Conservation (phyloP, 2,329 filamentous ascomycete genomes). For the Diaporthe humulicola region DNA sequence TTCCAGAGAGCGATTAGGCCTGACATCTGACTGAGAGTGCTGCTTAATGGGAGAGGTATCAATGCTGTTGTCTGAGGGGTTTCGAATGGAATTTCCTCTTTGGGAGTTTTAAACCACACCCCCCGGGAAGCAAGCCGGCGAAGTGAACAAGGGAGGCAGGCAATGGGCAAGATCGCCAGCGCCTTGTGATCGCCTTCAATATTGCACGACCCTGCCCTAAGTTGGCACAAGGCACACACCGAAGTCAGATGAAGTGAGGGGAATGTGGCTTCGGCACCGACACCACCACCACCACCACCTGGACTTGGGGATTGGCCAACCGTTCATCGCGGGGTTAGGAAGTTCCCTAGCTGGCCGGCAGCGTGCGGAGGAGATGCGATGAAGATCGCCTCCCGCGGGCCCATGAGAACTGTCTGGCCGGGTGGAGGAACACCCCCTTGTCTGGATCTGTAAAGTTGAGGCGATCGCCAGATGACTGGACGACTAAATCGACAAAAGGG, state of each 20-base stretch:
- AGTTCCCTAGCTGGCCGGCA: not conserved
- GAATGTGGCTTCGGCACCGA: not conserved
- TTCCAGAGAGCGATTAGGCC: not conserved
- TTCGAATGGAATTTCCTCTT: slow-evolving; percentile 17
- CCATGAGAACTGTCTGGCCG: not conserved
- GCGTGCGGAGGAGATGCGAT: not conserved
- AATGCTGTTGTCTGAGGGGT: slow-evolving; percentile 21
- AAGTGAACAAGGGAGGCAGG: not conserved
- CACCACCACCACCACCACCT: not conserved
- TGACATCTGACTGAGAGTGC: slow-evolving; percentile 6
- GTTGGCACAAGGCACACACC: slow-evolving; percentile 12
- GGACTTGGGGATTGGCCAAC: not conserved
- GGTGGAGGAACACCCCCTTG: not conserved
- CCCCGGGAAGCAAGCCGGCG: not conserved
- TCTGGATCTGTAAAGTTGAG: slow-evolving; percentile 11
- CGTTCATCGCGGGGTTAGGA: not conserved
- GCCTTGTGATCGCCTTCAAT: not conserved
- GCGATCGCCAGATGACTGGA: slow-evolving; percentile 4
- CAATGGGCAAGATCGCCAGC: not conserved
- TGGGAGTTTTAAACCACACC: not conserved
- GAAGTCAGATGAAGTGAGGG: slow-evolving; percentile 15
- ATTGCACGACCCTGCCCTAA: not conserved
- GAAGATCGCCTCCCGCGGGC: not conserved
- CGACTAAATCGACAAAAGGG: not conserved
- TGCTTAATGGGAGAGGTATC: not conserved